These are phyloP conservation scores for Vitis rotundifolia DNA, from an alignment of 164 flowering plant species.

Conservation along the genomic window DNA sequence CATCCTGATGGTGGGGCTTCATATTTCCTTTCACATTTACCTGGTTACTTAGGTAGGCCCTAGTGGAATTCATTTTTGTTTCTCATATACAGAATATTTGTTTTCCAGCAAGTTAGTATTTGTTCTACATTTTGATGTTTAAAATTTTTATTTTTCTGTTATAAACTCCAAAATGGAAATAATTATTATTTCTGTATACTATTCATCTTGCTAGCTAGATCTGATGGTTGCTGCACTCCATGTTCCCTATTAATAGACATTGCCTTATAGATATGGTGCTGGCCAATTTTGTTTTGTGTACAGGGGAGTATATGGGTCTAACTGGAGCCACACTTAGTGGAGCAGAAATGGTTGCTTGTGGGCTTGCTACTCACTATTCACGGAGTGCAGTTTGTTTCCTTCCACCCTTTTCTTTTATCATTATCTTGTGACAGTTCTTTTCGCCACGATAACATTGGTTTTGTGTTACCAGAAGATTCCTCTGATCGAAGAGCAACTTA, in stretches of 20 bases:
- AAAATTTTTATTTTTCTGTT: not conserved
- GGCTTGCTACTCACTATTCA: slow-evolving; percentile 2
- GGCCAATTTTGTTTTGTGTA: not conserved
- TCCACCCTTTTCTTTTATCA: not conserved
- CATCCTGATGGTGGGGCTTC: slow-evolving; percentile 1
- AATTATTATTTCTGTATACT: too few species aligned
- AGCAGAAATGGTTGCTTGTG: slow-evolving; percentile 1
- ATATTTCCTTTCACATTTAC: not conserved
- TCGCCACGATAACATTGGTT: not conserved
- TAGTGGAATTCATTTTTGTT: not conserved
- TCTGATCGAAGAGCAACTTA: not conserved
- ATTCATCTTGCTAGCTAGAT: not conserved
- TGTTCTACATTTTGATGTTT: too few species aligned
- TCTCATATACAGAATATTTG: not conserved
- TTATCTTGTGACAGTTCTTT: not conserved
- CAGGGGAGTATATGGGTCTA: not conserved
- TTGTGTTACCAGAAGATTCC: not conserved
- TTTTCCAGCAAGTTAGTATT: not conserved
- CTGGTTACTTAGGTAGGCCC: slow-evolving; percentile 3
- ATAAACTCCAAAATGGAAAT: too few species aligned
- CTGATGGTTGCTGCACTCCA: not conserved
- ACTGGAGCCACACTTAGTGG: not conserved
- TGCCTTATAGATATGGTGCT: not conserved
- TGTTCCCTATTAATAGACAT: not conserved
- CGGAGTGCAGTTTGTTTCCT: not conserved